Conservation (phyloP, 139 green algal species). For the Chlamydomonas incerta region DNA sequence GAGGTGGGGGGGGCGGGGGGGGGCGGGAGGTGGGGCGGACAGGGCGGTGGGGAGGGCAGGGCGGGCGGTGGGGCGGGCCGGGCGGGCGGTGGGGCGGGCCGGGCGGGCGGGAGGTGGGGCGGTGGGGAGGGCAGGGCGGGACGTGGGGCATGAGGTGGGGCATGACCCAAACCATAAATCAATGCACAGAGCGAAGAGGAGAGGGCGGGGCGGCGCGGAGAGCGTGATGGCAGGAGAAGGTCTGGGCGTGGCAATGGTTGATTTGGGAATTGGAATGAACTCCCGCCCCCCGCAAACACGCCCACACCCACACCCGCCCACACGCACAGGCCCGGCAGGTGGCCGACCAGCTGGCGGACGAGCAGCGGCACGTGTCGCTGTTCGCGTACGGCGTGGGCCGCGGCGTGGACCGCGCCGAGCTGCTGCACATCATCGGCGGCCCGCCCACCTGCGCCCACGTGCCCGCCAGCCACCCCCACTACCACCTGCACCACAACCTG, state of each 20-base stretch:
- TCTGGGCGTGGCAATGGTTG: too few relatives aligned
- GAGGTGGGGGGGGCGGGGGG: constrained; percentile 31
- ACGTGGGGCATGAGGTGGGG: too few relatives aligned
- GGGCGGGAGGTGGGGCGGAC: neutral
- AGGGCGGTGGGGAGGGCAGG: neutral
- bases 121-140: too few relatives aligned
- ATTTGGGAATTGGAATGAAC: too few relatives aligned
- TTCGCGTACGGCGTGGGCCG: constrained; percentile 82
- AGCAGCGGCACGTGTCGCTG: constrained; percentile 67
- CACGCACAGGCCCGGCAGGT: constrained; percentile 53
- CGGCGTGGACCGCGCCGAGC: constrained; percentile 75
- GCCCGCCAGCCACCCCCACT: neutral
- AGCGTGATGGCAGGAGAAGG: too few relatives aligned
- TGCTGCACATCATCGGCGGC: constrained; percentile 67
- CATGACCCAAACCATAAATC: too few relatives aligned
- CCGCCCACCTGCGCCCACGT: neutral
- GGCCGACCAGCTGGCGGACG: constrained; percentile 63
- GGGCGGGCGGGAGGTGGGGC: too few relatives aligned
- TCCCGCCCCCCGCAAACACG: too few relatives aligned
- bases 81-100: too few relatives aligned
- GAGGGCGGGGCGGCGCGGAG: too few relatives aligned
- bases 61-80: neutral
- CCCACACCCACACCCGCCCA: too few relatives aligned
- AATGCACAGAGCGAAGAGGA: too few relatives aligned
- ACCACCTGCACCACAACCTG: neutral